Percentiles rank a stretch among this genome's conserved stretches.
phyloP scores from a whole-genome alignment of 371 early-diverging fungal species.

The Apophysomyces ossiformis region DNA sequence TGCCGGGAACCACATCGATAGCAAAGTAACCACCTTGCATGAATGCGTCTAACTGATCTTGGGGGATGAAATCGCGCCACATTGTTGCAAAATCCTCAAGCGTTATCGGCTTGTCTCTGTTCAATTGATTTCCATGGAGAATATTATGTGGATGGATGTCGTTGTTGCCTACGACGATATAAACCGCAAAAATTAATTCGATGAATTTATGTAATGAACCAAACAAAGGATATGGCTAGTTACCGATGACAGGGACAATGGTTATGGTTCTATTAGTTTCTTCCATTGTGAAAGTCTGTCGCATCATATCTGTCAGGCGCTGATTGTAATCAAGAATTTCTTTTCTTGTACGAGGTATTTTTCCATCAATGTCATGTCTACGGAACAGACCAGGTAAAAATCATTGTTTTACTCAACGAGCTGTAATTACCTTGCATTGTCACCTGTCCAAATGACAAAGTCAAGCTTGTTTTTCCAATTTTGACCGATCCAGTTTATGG shows the following conservation, averaged over 20 bases:
- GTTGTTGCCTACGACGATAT: slow-evolving; percentile 65
- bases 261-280: slow-evolving; percentile 31
- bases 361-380: slow-evolving; percentile 72
- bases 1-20: slow-evolving; percentile 56
- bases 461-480: slow-evolving; percentile 61
- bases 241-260: slow-evolving; percentile 56
- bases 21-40: slow-evolving; percentile 71
- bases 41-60: slow-evolving; percentile 59
- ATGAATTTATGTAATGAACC: no score
- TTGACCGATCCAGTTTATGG: slow-evolving; percentile 60
- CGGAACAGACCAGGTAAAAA: not conserved
- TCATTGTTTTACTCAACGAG: not conserved
- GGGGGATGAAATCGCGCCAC: slow-evolving; percentile 62
- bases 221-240: not conserved
- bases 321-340: slow-evolving; percentile 60
- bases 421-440: slow-evolving; percentile 64
- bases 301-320: slow-evolving; percentile 22
- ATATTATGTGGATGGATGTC: slow-evolving; percentile 79
- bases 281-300: slow-evolving; percentile 18
- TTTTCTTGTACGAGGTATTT: slow-evolving; percentile 57
- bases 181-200: not conserved
- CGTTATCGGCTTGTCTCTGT: slow-evolving; percentile 29
- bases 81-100: slow-evolving; percentile 21
- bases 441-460: slow-evolving; percentile 83
- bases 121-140: slow-evolving; percentile 45